Conservation (phyloP, 73 alveolate species). For the Durusdinium trenchii region DNA sequence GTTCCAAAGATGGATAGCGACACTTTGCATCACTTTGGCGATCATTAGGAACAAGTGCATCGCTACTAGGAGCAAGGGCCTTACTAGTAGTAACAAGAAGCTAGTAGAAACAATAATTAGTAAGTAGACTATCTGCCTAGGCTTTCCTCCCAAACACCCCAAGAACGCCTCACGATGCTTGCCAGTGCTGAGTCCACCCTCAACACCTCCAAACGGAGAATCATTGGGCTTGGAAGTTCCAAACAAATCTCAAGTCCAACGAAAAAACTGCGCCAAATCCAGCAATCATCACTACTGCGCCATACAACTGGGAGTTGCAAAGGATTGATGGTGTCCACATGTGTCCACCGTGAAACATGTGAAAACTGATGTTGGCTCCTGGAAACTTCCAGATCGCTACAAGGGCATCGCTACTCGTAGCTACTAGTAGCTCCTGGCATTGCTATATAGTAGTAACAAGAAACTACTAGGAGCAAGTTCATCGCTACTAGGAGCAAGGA, state of each 20-base stretch:
- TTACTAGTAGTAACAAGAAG: no score
- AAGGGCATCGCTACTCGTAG: no score
- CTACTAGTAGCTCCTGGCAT: no score
- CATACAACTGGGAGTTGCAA: background rate
- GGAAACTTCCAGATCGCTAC: no score
- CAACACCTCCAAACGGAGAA: slow-evolving; percentile 58
- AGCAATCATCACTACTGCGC: background rate
- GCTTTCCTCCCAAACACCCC: background rate
- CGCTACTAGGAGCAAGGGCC: no score
- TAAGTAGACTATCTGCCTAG: background rate
- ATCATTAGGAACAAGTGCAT: no score
- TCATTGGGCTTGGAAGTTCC: background rate
- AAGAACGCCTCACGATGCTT: slow-evolving; percentile 86
- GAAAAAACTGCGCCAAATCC: background rate
- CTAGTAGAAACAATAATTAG: background rate
- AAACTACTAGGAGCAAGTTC: no score
- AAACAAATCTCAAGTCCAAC: background rate
- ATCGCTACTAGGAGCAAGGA: no score
- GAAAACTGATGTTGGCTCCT: no score
- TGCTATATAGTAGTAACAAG: no score
- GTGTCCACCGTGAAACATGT: no score
- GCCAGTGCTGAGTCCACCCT: slow-evolving; percentile 94
- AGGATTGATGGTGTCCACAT: background rate
- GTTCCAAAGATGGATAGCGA: background rate
- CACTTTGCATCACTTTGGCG: background rate